Base-by-base conservation (phyloP, 1,284 basidiomycete species). In the Rhodotorula sp. region DNA sequence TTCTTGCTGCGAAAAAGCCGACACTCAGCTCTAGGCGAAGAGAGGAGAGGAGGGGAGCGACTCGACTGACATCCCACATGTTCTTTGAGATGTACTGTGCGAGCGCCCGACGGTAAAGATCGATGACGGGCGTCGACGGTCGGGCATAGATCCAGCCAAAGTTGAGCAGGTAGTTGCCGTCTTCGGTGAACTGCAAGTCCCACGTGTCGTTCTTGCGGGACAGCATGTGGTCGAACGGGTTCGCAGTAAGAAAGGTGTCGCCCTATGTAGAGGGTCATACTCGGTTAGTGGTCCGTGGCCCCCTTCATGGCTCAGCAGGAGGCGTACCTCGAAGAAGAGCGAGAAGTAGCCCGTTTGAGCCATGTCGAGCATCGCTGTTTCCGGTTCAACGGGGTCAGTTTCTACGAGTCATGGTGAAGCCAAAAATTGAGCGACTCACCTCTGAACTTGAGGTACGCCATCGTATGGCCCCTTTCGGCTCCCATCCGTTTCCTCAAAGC, bases 131-230 rank as follows among this genome's bases (percentile, higher is more conserved):
- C 19, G 14, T 7, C 6, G 48, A 43, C 8, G 57, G 34, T 1
- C 49, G 48, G 0, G 57, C 34, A 21, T 43, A 60, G n/a, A 65
- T 59, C 64, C 64, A 65, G 38, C 64, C 64, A 18, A 60, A 65
- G 56, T 65, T 65, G 34, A 65, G 31, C 5, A 49, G 31, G 62
- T 63, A 64, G 45, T 55, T 55, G 26, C 55, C 38, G 47, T 65
- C 64, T 23, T 65, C 64, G 26, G 64, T 65, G 57, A 65, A 65
- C 34, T 65, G 64, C 1, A 65, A 5, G 49, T 65, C 64, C 64
- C 64, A 65, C 4, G 34, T 31, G 23, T 49, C 48, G 38, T 59
- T 49, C 5, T n/a, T 19, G 49, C 59, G 64, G 3, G 57, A 31
- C 18, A 59, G 64, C 64, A 65, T 65, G 49, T 65, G 57, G 23